Evolutionary conservation across 495 filamentous ascomycete genomes (phyloP).

Genomic region (Lasiosphaeria hispida): DNA sequence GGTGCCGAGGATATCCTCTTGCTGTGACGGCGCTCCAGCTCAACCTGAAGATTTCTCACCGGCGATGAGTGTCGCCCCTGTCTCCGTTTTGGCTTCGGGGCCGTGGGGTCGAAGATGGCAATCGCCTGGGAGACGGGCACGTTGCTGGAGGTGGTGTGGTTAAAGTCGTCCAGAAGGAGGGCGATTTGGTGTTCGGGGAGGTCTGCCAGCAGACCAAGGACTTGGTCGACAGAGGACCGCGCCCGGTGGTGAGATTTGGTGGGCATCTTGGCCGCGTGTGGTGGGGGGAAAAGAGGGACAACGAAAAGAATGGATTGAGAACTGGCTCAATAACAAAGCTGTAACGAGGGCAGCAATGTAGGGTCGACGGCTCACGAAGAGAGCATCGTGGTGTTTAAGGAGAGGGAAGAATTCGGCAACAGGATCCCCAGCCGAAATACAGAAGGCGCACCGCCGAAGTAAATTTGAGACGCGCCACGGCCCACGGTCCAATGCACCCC

Average conservation of each 20-base stretch:
- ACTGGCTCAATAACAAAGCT: slow-evolving; percentile 7
- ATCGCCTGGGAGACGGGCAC: slow-evolving; percentile 37
- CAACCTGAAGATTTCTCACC: slow-evolving; percentile 30
- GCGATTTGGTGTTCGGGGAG: slow-evolving; percentile 36
- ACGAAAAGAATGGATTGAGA: slow-evolving; percentile 17
- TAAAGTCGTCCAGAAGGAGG: slow-evolving; percentile 36
- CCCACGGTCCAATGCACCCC: slow-evolving; percentile 6
- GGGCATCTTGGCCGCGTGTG: slow-evolving; percentile 26
- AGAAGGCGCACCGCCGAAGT: not conserved
- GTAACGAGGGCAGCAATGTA: not conserved
- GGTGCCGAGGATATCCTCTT: slow-evolving; percentile 30
- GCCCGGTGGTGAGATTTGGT: slow-evolving; percentile 32
- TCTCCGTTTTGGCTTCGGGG: slow-evolving; percentile 20
- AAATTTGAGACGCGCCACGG: slow-evolving; percentile 2
- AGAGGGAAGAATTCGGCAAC: slow-evolving; percentile 1
- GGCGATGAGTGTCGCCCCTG: slow-evolving; percentile 30
- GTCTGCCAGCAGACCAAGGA: slow-evolving; percentile 39
- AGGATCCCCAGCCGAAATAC: slow-evolving; percentile 4
- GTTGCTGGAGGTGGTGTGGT: slow-evolving; percentile 39
- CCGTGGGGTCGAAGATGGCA: slow-evolving; percentile 31
- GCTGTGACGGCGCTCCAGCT: slow-evolving; percentile 37
- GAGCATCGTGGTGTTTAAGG: slow-evolving; percentile 15
- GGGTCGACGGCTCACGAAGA: slow-evolving; percentile 6
- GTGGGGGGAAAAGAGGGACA: not conserved
- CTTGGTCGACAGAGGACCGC: slow-evolving; percentile 39